A percentile compares a stretch with the other conserved stretches of the same genome.
Evolutionary conservation across 2,329 filamentous ascomycete genomes (phyloP).

Genomic region (Xylogone sp.): DNA sequence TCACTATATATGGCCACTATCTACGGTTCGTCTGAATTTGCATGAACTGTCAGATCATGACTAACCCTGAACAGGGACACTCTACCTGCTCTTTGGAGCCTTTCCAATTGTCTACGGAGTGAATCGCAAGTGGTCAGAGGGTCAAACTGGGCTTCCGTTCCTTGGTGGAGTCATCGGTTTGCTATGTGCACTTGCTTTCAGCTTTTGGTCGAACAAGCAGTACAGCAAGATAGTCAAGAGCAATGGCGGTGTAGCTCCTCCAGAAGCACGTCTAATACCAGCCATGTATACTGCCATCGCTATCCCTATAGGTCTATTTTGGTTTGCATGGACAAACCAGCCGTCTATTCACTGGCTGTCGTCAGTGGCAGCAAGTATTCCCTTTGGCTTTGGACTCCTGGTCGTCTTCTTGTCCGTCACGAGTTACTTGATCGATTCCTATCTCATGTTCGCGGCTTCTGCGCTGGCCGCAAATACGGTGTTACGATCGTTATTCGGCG

Average conservation of each 20-base stretch:
- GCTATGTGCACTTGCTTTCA: slow-evolving; percentile 43
- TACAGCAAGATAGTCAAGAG: background rate
- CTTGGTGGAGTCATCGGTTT: slow-evolving; percentile 66
- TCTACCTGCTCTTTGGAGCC: slow-evolving; percentile 49
- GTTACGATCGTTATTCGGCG: slow-evolving; percentile 33
- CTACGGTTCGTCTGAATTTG: too few relatives aligned
- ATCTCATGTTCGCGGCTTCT: slow-evolving; percentile 36
- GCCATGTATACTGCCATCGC: slow-evolving; percentile 15
- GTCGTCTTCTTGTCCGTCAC: slow-evolving; percentile 58
- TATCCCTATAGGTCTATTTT: slow-evolving; percentile 29
- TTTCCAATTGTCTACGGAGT: slow-evolving; percentile 63
- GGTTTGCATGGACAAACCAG: slow-evolving; percentile 30
- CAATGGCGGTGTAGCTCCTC: background rate
- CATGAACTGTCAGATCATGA: too few relatives aligned
- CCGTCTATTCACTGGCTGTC: slow-evolving; percentile 34
- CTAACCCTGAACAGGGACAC: too few relatives aligned
- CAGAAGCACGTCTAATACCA: background rate
- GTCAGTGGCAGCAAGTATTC: slow-evolving; percentile 37
- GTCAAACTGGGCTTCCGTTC: slow-evolving; percentile 60
- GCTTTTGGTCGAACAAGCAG: slow-evolving; percentile 49
- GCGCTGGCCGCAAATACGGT: slow-evolving; percentile 36
- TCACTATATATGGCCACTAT: slow-evolving; percentile 46
- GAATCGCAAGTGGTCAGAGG: slow-evolving; percentile 52
- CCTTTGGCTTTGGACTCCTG: background rate
- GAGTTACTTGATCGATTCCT: slow-evolving; percentile 62